These are phyloP conservation scores for Acanthamoeba triangularis DNA, from an alignment of 208 protist species.

Conservation along the genomic window DNA sequence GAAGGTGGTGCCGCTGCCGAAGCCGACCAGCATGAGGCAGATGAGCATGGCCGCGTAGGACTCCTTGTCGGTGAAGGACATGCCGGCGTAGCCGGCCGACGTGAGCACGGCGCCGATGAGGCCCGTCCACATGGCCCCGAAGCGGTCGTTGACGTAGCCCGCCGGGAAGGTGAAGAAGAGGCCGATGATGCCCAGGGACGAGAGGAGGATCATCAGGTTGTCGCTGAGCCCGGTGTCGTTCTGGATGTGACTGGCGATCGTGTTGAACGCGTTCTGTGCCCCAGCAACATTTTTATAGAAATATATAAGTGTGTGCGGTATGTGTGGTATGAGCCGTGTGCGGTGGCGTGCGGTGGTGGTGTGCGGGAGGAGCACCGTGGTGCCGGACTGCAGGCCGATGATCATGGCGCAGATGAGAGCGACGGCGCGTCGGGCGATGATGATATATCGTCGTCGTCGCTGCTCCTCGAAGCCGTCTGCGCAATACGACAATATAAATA, in stretches of 20 bases:
- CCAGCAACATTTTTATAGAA: background rate
- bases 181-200: slow-evolving; percentile 37
- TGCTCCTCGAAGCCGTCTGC: slow-evolving; percentile 3
- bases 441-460: background rate
- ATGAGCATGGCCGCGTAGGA: slow-evolving; percentile 27
- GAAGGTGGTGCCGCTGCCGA: slow-evolving; percentile 20
- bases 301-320: background rate
- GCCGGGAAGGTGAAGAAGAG: slow-evolving; percentile 7
- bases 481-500: background rate
- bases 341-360: background rate
- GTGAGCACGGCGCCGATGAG: slow-evolving; percentile 30
- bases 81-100: background rate
- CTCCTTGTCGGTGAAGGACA: slow-evolving; percentile 58
- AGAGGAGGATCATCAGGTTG: slow-evolving; percentile 32
- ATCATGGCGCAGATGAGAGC: background rate
- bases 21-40: slow-evolving; percentile 27
- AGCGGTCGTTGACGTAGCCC: slow-evolving; percentile 20
- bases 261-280: slow-evolving; percentile 49
- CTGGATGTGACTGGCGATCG: background rate
- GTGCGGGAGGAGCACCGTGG: background rate
- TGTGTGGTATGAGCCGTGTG: too few relatives aligned
- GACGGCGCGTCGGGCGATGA: background rate
- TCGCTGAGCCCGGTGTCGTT: slow-evolving; percentile 18
- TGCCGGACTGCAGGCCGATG: slow-evolving; percentile 22
- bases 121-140: background rate